Evolutionary conservation across 208 protist species (phyloP).

Genomic region (Leishmania aethiopica): DNA sequence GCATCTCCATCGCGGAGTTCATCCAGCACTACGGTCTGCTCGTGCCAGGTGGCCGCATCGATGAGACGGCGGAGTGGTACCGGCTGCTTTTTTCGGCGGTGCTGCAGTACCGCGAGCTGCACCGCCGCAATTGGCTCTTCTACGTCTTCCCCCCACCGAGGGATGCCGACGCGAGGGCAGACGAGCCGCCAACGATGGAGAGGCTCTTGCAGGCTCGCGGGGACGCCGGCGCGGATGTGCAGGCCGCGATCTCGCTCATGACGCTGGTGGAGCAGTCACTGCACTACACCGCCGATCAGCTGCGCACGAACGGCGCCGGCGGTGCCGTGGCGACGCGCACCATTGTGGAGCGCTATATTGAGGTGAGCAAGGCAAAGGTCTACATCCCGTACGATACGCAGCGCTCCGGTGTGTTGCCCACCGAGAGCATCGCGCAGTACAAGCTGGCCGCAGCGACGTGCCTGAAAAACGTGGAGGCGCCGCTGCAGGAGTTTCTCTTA

Average conservation of each 20-base stretch:
- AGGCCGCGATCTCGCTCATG: constrained; percentile 14
- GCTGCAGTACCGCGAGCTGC: constrained; percentile 50
- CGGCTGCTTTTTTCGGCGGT: constrained; percentile 32
- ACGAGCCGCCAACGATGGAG: constrained; percentile 38
- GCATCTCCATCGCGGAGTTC: constrained; percentile 51
- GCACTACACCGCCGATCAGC: constrained; percentile 35
- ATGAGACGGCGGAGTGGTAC: constrained; percentile 50
- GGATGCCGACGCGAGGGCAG: background rate
- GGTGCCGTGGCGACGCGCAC: constrained; percentile 14
- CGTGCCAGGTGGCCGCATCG: constrained; percentile 36
- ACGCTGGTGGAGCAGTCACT: constrained; percentile 27
- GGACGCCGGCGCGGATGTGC: background rate
- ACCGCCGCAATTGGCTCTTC: constrained; percentile 51
- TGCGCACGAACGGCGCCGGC: constrained; percentile 10
- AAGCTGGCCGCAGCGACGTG: constrained; percentile 21
- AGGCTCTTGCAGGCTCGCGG: constrained; percentile 29
- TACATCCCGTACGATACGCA: constrained; percentile 52
- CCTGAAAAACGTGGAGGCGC: constrained; percentile 29
- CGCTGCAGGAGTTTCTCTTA: constrained; percentile 42
- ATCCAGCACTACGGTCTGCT: constrained; percentile 45
- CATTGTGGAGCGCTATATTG: constrained; percentile 51
- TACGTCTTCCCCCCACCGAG: constrained; percentile 43
- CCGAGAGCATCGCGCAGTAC: constrained; percentile 32
- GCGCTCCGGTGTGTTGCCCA: constrained; percentile 28
- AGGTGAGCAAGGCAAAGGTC: constrained; percentile 37